phyloP scores from a whole-genome alignment of 306 rosid genomes.

The Hippophae tibetana region DNA sequence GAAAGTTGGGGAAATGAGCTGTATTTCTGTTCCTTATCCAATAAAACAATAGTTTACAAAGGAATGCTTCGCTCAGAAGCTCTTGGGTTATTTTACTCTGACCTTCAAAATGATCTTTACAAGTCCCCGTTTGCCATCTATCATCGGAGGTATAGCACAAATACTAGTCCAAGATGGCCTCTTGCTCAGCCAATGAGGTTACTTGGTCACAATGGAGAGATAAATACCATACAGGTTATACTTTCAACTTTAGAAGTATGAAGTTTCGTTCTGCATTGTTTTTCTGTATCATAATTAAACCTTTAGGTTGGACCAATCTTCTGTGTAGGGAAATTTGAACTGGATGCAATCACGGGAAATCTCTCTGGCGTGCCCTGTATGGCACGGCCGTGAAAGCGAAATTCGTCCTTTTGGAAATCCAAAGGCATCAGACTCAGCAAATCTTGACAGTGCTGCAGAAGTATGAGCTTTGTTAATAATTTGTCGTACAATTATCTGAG shows the following conservation, averaged over 20 bases:
- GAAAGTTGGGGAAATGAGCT: conserved; percentile 94
- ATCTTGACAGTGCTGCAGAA: conserved; percentile 97
- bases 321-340: conserved; percentile 80
- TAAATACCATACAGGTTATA: conserved; percentile 89
- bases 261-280: conserved; percentile 17
- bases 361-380: conserved; percentile 80
- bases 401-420: conserved; percentile 92
- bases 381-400: conserved; percentile 93
- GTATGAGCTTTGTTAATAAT: conserved; percentile 38
- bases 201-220: conserved; percentile 98
- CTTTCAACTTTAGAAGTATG: conserved; percentile 19
- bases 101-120: conserved; percentile 82
- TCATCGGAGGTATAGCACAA: conserved; percentile 97
- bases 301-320: conserved; percentile 18
- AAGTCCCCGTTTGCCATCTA: conserved; percentile 89
- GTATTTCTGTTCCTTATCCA: conserved; percentile 96
- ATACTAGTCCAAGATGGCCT: conserved; percentile 99
- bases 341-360: conserved; percentile 99
- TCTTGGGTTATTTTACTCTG: conserved; percentile 84
- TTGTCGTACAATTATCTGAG: conserved; percentile 4
- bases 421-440: conserved; percentile 91
- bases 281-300: not conserved
- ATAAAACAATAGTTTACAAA: conserved; percentile 93
- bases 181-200: conserved; percentile 99
- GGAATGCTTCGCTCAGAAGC: conserved; percentile 99